Percentiles rank a stretch among this genome's conserved stretches.
Evolutionary conservation across 2,329 filamentous ascomycete genomes (phyloP).

Genomic region (Cylindrodendrum hubeiense): DNA sequence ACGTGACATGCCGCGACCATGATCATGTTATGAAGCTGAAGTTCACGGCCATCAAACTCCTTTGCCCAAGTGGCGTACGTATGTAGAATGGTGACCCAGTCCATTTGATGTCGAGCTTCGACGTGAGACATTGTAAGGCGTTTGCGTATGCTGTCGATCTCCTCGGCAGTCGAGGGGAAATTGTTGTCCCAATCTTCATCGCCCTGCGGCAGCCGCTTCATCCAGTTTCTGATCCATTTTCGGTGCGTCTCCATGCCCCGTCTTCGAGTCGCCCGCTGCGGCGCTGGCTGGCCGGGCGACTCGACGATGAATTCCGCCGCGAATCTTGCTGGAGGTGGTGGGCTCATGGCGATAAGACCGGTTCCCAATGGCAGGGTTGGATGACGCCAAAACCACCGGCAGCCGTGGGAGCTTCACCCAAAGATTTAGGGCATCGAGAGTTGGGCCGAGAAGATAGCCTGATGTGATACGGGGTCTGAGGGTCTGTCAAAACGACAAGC

Average conservation of each 20-base stretch:
- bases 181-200: slow-evolving; percentile 45
- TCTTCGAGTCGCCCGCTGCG: slow-evolving; percentile 41
- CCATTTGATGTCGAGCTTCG: slow-evolving; percentile 36
- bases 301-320: slow-evolving; percentile 42
- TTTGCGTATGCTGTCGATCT: slow-evolving; percentile 34
- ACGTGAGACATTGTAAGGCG: slow-evolving; percentile 39
- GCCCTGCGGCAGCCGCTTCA: slow-evolving; percentile 43
- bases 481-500: slow-evolving; percentile 7
- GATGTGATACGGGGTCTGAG: slow-evolving; percentile 8
- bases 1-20: slow-evolving; percentile 43
- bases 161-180: slow-evolving; percentile 36
- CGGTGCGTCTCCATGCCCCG: slow-evolving; percentile 41
- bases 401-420: slow-evolving; percentile 2
- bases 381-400: slow-evolving; percentile 23
- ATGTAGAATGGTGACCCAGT: slow-evolving; percentile 40
- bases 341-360: slow-evolving; percentile 35
- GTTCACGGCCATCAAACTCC: slow-evolving; percentile 40
- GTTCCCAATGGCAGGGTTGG: slow-evolving; percentile 9
- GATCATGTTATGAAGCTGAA: slow-evolving; percentile 43
- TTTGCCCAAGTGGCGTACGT: slow-evolving; percentile 39
- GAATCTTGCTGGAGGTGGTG: slow-evolving; percentile 33
- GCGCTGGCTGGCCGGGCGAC: slow-evolving; percentile 39
- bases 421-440: neutral
- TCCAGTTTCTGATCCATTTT: slow-evolving; percentile 43
- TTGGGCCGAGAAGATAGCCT: slow-evolving; percentile 1